These are phyloP conservation scores for Coprinellus aureogranulatus DNA, from an alignment of 768 basidiomycete genomes.

Conservation along the genomic window DNA sequence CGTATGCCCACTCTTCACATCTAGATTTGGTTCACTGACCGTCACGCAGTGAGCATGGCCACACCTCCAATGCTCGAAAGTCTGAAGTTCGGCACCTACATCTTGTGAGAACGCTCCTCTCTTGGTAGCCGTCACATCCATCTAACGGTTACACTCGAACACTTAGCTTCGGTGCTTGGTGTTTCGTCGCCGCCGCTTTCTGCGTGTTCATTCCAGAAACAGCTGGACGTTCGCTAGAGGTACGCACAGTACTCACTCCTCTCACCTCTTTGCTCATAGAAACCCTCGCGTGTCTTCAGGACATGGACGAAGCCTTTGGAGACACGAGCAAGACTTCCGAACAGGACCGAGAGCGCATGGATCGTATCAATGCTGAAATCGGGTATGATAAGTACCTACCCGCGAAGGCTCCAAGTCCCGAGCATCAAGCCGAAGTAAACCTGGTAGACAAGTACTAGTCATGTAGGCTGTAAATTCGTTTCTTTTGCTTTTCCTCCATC, in stretches of 20 bases:
- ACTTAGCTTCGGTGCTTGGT: slow-evolving; percentile 1
- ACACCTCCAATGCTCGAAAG: background rate
- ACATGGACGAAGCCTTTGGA: slow-evolving; percentile 4
- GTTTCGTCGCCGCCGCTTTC: slow-evolving; percentile 1
- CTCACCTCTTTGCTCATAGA: background rate
- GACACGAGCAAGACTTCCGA: background rate
- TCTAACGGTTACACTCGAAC: background rate
- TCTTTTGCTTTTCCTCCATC: background rate
- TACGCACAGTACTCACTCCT: background rate
- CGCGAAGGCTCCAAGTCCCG: background rate
- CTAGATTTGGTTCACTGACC: too few species aligned
- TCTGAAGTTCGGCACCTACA: slow-evolving; percentile 1
- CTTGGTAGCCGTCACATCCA: background rate
- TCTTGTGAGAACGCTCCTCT: background rate
- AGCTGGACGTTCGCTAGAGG: background rate
- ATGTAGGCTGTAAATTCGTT: too few species aligned
- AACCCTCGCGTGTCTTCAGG: background rate
- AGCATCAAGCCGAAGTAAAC: too few species aligned
- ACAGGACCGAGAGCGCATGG: slow-evolving; percentile 1
- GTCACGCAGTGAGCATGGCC: slow-evolving; percentile 1
- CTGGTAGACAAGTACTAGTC: too few species aligned
- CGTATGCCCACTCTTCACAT: background rate
- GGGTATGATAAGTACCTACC: background rate
- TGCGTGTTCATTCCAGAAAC: slow-evolving; percentile 1
- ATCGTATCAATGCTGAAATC: background rate